Evolutionary conservation across 1,284 basidiomycete genomes (phyloP).

Genomic region (Pseudozyma pruni): DNA sequence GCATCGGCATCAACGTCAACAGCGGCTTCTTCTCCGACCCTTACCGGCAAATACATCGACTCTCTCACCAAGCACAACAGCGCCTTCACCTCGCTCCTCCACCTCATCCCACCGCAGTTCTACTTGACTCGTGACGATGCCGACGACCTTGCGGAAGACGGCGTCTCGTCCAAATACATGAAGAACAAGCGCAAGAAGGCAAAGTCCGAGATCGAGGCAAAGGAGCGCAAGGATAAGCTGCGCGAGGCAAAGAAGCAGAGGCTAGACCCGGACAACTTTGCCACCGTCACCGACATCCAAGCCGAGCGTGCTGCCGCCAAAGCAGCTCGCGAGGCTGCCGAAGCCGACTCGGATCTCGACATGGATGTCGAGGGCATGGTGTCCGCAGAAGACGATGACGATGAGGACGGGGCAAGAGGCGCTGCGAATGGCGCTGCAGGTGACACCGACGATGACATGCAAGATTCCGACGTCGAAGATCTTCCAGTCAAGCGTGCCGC

Average conservation of each 20-base stretch:
- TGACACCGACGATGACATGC: constrained; percentile 50
- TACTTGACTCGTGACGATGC: constrained; percentile 55
- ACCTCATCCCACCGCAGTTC: constrained; percentile 62
- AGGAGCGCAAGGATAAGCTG: constrained; percentile 54
- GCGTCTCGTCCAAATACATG: constrained; percentile 54
- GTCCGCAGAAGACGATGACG: constrained; percentile 29
- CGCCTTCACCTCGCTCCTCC: constrained; percentile 56
- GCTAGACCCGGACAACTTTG: constrained; percentile 63
- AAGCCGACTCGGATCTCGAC: constrained; percentile 44
- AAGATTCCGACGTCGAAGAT: constrained; percentile 46
- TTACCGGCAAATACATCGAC: constrained; percentile 29
- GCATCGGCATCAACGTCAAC: constrained; percentile 25
- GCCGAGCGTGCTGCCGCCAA: constrained; percentile 50
- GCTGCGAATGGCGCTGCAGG: constrained; percentile 31
- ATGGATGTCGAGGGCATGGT: constrained; percentile 50
- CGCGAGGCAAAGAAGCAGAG: constrained; percentile 56
- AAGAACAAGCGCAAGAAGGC: constrained; percentile 66
- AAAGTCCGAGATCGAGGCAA: constrained; percentile 58
- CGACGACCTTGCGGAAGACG: constrained; percentile 44
- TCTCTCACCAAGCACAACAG: constrained; percentile 53
- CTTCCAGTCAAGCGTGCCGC: constrained; percentile 5
- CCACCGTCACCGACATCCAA: constrained; percentile 55
- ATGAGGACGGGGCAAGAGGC: constrained; percentile 32
- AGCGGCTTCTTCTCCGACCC: constrained; percentile 9
- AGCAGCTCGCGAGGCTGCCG: constrained; percentile 32